Evolutionary conservation across 2,329 filamentous ascomycete species (phyloP), one percentile per base, ranked within the genome.

Genomic region (Aspergillus vadensis): DNA sequence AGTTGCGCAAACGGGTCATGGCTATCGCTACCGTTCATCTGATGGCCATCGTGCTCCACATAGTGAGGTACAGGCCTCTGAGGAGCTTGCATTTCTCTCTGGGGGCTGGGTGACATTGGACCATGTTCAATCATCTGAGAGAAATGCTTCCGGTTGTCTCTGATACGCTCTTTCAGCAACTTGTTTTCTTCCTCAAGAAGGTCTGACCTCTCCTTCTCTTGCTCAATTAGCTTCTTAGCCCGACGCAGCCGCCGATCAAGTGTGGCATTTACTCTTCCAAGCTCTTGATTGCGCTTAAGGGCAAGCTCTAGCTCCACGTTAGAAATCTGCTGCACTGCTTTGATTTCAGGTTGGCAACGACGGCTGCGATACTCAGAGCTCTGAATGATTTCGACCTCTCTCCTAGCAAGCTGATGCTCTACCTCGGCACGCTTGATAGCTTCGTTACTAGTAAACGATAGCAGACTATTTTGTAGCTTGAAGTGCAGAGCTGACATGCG

Each of bases 401-500:
- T 85, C 63, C 91, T 86, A n/a, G 89, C 90, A 86, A 97, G 93
- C 65, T 95, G 91, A 69, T 96, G 90, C 76, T 97, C 94, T 5
- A 97, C 93, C 38, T 88, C 90, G 67, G 94, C 92, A 25, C 92
- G 88, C 76, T 96, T 93, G 9, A 91, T 86, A 30, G 92, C 89
- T 67, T 96, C 92, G 52, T 89, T 88, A 57, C 91, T 92, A 71
- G 96, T 91, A 65, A 97, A 88, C 55, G 86, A 88, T 27, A 96
- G 84, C 71, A 97, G 85, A 68, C 89, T 92, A 72, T 93, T 90
- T 74, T 97, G 94, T 57, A 98, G 81, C 77, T 95, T 96, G 79
- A 95, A 90, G 74, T 97, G 93, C 32, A 93, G 91, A 15, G 90
- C 88, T 61, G 93, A 90, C 81, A 92, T 93, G 70, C 95, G 91